Conservation (phyloP, 352 stramenopile species). For the Elongisporangium undulatum region DNA sequence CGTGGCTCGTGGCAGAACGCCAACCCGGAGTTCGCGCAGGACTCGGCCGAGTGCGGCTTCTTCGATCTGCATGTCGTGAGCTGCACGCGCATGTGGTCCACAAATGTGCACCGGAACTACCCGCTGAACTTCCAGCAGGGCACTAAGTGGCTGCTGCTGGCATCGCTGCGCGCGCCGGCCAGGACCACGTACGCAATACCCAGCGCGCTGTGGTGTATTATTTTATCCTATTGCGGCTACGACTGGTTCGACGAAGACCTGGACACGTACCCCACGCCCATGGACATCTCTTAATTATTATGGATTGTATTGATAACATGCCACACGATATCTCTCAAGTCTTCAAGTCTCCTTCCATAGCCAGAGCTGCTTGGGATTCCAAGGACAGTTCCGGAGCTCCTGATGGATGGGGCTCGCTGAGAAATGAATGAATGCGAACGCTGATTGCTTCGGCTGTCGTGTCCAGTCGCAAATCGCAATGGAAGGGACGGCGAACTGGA, state of each 20-base stretch:
- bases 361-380: no score
- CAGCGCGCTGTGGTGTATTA: conserved; percentile 31
- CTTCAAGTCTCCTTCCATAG: no score
- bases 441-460: no score
- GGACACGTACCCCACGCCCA: neutral
- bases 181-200: conserved; percentile 4
- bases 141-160: conserved; percentile 31
- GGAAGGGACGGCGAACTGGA: no score
- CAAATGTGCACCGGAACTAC: conserved; percentile 37
- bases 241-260: conserved; percentile 24
- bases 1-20: conserved; percentile 52
- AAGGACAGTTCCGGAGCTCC: no score
- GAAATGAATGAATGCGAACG: no score
- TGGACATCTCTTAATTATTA: neutral
- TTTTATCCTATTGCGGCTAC: conserved; percentile 39
- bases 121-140: conserved; percentile 26
- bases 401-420: no score
- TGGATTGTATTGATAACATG: neutral
- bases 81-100: conserved; percentile 29
- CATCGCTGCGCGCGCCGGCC: conserved; percentile 5
- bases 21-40: neutral
- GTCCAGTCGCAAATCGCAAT: no score
- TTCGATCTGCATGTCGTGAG: conserved; percentile 30
- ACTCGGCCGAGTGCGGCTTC: conserved; percentile 28
- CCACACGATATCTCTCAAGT: neutral